Conservation (phyloP, 106 monocot genomes). For the Acanthochlamys bracteata region DNA sequence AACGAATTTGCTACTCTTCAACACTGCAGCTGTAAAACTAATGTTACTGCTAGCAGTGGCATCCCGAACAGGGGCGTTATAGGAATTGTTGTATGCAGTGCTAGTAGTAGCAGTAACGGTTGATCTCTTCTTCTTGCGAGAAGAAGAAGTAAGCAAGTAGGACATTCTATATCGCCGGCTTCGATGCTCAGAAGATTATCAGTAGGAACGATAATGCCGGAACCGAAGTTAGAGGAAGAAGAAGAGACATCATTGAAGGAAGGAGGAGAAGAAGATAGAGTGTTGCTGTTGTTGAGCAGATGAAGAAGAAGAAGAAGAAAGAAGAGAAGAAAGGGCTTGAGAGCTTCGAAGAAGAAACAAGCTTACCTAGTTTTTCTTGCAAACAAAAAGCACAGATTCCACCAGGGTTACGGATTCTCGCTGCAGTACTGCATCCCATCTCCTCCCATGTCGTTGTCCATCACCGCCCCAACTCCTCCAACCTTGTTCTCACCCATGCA, state of each 20-base stretch:
- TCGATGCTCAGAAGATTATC: neutral
- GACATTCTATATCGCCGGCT: neutral
- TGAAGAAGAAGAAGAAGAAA: too few species aligned
- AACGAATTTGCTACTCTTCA: conserved; percentile 56
- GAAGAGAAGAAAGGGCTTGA: conserved; percentile 22
- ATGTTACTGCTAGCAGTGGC: neutral
- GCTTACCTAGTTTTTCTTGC: conserved; percentile 74
- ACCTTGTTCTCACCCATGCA: too few species aligned
- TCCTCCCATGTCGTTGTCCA: neutral
- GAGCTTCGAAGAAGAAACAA: conserved; percentile 48
- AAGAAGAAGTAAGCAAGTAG: conserved; percentile 1
- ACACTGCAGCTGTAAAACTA: neutral
- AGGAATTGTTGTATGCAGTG: neutral
- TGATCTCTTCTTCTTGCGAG: neutral
- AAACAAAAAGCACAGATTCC: conserved; percentile 81
- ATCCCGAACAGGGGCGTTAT: neutral
- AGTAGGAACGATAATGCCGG: too few species aligned
- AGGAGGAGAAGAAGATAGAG: conserved; percentile 13
- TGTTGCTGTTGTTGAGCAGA: too few species aligned
- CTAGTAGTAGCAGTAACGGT: too few species aligned
- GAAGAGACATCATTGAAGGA: neutral
- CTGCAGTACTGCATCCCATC: conserved; percentile 42
- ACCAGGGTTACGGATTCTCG: conserved; percentile 60
- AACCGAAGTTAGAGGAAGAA: too few species aligned
- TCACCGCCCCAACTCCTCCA: conserved; percentile 12